Evolutionary conservation across 1,284 basidiomycete species (phyloP), one percentile per base, ranked within the genome.

Genomic region (Cryptococcus floricola): DNA sequence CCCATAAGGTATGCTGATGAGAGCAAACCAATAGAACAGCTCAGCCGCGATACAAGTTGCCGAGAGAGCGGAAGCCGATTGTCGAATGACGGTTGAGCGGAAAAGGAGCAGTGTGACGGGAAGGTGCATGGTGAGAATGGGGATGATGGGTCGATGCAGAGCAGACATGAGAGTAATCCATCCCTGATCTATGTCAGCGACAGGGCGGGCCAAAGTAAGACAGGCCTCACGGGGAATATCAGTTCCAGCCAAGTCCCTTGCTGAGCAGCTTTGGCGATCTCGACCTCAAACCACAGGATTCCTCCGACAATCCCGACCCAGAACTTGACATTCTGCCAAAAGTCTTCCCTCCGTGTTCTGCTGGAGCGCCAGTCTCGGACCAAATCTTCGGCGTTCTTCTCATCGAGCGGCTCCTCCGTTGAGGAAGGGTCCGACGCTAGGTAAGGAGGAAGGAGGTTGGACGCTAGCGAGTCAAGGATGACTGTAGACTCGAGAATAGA

Each of bases 1-100:
- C 8, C 67, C 60, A 52, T 77, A 77, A 0, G 77, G 77, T 7
- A 77, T 59, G 51, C 67, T 67, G 52, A 76, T 56, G 28, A 79
- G 54, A 3, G 60, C 70, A 7, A 71, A 34, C 61, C 74, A 69
- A 58, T 72, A 71, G 5, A 77, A 58, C 4, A 68, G 13, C 37
- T 74, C 66, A 12, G 70, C 52, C 14, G 66, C 54, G 10, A 60
- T 48, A n/a, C 74, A 66, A 13, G 68, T 58, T 10, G 74, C 60
- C 1, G 50, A 57, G 18, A 74, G 62, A 4, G 64, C 9, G 0
- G 60, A 53, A 19, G 53, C 49, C 50, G 63, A 39, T 27, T 52
- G 51, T 43, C 50, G 52, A 39, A 74, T 58, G 37, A 75, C 42
- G 10, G 60, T 54, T 4, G 64, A 66, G n/a, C 76, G 71, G 50